phyloP scores from a whole-genome alignment of 805 yeast genomes.

The Ogataea degrootiae region DNA sequence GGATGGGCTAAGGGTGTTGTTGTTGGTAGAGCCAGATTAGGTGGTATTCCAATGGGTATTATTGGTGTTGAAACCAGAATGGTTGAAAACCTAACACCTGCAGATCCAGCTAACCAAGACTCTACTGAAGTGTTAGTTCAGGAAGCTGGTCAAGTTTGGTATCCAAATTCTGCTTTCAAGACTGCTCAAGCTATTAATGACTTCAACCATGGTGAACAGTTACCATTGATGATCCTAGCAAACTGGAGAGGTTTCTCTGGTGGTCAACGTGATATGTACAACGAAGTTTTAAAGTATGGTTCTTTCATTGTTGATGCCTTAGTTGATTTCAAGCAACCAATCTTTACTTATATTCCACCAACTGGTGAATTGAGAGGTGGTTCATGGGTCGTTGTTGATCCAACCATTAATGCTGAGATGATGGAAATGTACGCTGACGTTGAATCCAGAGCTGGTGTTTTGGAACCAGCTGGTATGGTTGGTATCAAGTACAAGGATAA shows the following conservation, averaged over 20 bases:
- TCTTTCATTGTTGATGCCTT: slow-evolving; percentile 95
- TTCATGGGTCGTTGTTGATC: slow-evolving; percentile 99
- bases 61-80: slow-evolving; percentile 92
- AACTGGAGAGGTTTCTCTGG: slow-evolving; percentile 99
- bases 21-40: slow-evolving; percentile 97
- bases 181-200: slow-evolving; percentile 98
- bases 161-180: slow-evolving; percentile 98
- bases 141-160: slow-evolving; percentile 99
- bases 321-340: slow-evolving; percentile 93
- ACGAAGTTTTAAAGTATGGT: slow-evolving; percentile 96
- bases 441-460: slow-evolving; percentile 94
- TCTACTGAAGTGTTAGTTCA: slow-evolving; percentile 83
- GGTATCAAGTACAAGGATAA: slow-evolving; percentile 97
- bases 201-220: slow-evolving; percentile 96
- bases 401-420: slow-evolving; percentile 92
- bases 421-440: slow-evolving; percentile 99
- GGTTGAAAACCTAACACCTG: slow-evolving; percentile 88
- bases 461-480: slow-evolving; percentile 99
- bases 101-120: slow-evolving; percentile 97
- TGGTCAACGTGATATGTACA: slow-evolving; percentile 99
- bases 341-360: slow-evolving; percentile 96
- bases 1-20: slow-evolving; percentile 99
- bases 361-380: slow-evolving; percentile 99
- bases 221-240: slow-evolving; percentile 95
- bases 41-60: slow-evolving; percentile 98